A percentile compares a stretch with the other conserved stretches of the same genome.
Conservation (phyloP, 164 flowering plant species). For the Umbellularia californica region DNA sequence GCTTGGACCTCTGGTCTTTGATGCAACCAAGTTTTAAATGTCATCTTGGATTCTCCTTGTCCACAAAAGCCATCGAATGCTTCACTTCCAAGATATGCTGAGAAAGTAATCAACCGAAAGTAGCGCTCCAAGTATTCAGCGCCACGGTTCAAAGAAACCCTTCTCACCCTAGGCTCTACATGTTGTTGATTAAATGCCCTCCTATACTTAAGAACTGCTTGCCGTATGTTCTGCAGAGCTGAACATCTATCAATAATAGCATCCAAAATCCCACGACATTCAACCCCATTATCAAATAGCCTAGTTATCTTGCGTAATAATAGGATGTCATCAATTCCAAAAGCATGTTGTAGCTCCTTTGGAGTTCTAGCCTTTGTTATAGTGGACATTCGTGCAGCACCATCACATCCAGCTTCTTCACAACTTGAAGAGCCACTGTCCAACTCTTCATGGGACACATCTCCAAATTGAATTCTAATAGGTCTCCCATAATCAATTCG, state of each 20-base stretch:
- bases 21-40: slow-evolving; percentile 86
- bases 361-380: slow-evolving; percentile 20
- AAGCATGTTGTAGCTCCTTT: slow-evolving; percentile 44
- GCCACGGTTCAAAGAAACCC: slow-evolving; percentile 89
- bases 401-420: slow-evolving; percentile 52
- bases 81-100: slow-evolving; percentile 95
- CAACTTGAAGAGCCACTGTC: slow-evolving; percentile 59
- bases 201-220: slow-evolving; percentile 85
- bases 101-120: slow-evolving; percentile 88
- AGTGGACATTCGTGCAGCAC: slow-evolving; percentile 18
- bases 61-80: slow-evolving; percentile 94
- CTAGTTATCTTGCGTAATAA: slow-evolving; percentile 81
- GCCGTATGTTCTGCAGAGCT: slow-evolving; percentile 88
- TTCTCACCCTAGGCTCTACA: slow-evolving; percentile 83
- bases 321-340: slow-evolving; percentile 87
- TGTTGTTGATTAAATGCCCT: slow-evolving; percentile 87
- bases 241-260: slow-evolving; percentile 92
- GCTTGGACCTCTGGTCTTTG: slow-evolving; percentile 93
- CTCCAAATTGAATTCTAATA: slow-evolving; percentile 43
- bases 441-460: slow-evolving; percentile 35
- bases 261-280: slow-evolving; percentile 83
- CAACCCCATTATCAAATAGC: slow-evolving; percentile 84
- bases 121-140: slow-evolving; percentile 96
- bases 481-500: slow-evolving; percentile 84
- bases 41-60: slow-evolving; percentile 66